Conservation (phyloP, 139 green algal species). For the Ulvella scutata region DNA sequence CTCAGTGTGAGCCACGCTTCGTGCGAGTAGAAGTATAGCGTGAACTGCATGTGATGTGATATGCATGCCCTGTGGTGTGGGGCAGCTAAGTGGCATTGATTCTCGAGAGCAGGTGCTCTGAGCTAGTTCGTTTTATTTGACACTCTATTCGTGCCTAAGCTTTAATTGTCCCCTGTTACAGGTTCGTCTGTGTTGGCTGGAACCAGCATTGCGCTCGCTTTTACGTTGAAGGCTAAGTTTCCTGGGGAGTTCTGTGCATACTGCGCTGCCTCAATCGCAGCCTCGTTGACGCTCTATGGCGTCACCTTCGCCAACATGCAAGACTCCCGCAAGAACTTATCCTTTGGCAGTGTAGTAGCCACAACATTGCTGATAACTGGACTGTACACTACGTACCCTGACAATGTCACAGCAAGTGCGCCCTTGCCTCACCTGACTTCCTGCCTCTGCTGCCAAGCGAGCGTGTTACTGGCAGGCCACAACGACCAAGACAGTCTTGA, state of each 20-base stretch:
- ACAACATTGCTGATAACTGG: neutral
- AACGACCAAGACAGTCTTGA: too few species aligned
- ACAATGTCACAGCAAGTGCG: slow-evolving; percentile 2
- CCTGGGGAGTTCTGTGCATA: neutral
- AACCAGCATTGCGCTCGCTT: neutral
- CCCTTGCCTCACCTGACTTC: too few species aligned
- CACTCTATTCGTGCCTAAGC: too few species aligned
- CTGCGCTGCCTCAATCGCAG: neutral
- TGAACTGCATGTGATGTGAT: too few species aligned
- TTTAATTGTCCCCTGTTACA: neutral
- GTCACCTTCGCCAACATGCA: neutral
- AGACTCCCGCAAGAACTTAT: neutral
- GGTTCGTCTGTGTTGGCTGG: neutral
- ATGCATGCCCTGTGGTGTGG: too few species aligned
- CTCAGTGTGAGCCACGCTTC: too few species aligned
- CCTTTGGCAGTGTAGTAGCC: neutral
- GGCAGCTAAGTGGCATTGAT: too few species aligned
- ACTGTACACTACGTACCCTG: neutral
- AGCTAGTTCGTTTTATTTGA: too few species aligned
- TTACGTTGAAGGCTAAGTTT: neutral
- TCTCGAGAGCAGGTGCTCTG: too few species aligned
- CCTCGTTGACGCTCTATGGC: neutral
- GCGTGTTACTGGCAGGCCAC: too few species aligned
- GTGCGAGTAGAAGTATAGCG: too few species aligned
- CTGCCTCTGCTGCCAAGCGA: too few species aligned